Evolutionary conservation across 1,284 basidiomycete genomes (phyloP).

Genomic region (Coniferiporia sulphurascens): DNA sequence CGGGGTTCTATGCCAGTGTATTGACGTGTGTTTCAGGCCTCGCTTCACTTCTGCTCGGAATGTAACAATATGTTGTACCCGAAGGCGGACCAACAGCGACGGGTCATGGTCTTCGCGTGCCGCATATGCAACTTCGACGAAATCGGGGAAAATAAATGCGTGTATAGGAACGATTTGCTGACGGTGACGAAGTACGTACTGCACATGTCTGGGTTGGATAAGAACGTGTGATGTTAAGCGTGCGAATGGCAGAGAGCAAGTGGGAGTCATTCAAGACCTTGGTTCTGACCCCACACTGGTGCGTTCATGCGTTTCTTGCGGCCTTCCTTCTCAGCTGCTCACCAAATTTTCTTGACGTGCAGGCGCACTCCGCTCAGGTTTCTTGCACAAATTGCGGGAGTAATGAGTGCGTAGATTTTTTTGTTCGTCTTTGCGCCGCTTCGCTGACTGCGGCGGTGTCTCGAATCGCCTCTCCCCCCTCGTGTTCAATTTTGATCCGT

Average conservation of each 20-base stretch:
- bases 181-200: conserved; percentile 84
- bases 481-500: neutral
- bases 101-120: conserved; percentile 89
- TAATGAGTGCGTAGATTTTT: conserved; percentile 54
- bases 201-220: neutral
- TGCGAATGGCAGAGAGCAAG: conserved; percentile 67
- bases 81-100: conserved; percentile 81
- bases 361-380: conserved; percentile 56
- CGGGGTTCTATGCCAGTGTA: neutral
- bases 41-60: conserved; percentile 84
- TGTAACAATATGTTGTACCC: conserved; percentile 96
- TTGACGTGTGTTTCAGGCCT: conserved; percentile 43
- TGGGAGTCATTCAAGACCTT: conserved; percentile 87
- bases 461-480: neutral
- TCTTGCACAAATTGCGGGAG: conserved; percentile 65
- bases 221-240: conserved; percentile 1
- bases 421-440: conserved; percentile 1
- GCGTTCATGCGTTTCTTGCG: neutral
- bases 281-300: conserved; percentile 87
- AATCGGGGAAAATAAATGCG: conserved; percentile 81
- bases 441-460: neutral
- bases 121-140: conserved; percentile 90
- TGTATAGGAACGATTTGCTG: conserved; percentile 92
- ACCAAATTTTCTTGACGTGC: neutral
- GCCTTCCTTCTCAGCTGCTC: neutral